Conservation (phyloP, 805 yeast species). For the Wickerhamiella kurtzmanii region DNA sequence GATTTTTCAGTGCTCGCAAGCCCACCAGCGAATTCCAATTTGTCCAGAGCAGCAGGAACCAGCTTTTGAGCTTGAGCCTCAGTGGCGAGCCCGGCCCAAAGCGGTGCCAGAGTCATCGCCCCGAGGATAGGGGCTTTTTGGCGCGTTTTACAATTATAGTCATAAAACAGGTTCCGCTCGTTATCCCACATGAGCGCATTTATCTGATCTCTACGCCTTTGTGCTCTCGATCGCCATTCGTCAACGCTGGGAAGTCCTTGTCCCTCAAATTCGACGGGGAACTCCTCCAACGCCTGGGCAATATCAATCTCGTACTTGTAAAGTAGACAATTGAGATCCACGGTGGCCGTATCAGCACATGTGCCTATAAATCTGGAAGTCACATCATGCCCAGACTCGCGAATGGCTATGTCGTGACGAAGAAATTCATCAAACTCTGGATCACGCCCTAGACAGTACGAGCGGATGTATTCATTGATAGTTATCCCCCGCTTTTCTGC, state of each 20-base stretch:
- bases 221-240: constrained; percentile 53
- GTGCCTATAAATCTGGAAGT: constrained; percentile 78
- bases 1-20: constrained; percentile 68
- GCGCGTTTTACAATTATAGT: constrained; percentile 53
- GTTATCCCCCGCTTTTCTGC: constrained; percentile 46
- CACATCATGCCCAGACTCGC: constrained; percentile 96
- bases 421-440: constrained; percentile 82
- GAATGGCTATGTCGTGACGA: constrained; percentile 82
- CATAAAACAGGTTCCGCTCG: constrained; percentile 62
- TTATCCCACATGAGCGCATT: constrained; percentile 76
- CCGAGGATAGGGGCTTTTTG: constrained; percentile 56
- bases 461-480: constrained; percentile 49
- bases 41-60: constrained; percentile 43
- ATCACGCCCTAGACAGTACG: constrained; percentile 60
- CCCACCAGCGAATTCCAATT: constrained; percentile 81
- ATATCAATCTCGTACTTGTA: constrained; percentile 87
- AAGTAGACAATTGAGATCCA: constrained; percentile 72
- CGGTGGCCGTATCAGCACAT: constrained; percentile 81
- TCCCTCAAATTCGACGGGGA: constrained; percentile 33
- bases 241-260: constrained; percentile 31
- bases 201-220: constrained; percentile 39
- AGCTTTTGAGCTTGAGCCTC: constrained; percentile 53
- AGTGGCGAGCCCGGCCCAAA: constrained; percentile 69
- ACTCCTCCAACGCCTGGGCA: constrained; percentile 45
- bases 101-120: constrained; percentile 84